phyloP scores from a whole-genome alignment of 768 basidiomycete species.

The Panaeolus cyanescens region DNA sequence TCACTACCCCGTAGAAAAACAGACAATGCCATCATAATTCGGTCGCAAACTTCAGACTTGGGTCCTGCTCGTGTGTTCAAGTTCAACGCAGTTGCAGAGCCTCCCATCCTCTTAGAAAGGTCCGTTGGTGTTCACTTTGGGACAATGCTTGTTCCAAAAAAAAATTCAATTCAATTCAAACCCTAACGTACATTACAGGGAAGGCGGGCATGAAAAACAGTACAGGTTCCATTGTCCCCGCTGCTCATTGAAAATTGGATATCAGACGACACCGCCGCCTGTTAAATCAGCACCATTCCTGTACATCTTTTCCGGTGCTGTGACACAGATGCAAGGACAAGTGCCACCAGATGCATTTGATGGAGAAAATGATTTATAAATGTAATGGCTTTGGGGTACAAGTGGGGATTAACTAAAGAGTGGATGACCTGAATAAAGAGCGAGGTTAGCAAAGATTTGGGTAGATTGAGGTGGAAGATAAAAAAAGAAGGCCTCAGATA shows the following conservation, averaged over 20 bases:
- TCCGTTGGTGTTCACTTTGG: constrained; percentile 30
- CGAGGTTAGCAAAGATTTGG: background rate
- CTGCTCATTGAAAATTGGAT: constrained; percentile 69
- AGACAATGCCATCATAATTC: constrained; percentile 80
- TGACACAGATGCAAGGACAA: constrained; percentile 89
- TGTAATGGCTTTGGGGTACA: constrained; percentile 11
- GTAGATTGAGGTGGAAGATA: constrained; percentile 1
- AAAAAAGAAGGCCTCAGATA: constrained; percentile 58
- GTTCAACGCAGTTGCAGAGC: constrained; percentile 70
- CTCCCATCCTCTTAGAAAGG: constrained; percentile 81
- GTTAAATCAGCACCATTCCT: constrained; percentile 75
- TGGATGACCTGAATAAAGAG: background rate
- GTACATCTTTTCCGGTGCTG: constrained; percentile 78
- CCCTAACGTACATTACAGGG: constrained; percentile 33
- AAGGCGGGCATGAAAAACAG: constrained; percentile 74
- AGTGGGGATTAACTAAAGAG: background rate
- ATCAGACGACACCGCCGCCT: constrained; percentile 79
- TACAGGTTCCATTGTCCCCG: constrained; percentile 71
- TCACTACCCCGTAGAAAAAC: constrained; percentile 71
- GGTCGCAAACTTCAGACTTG: constrained; percentile 62
- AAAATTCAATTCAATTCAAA: background rate
- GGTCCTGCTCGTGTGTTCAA: constrained; percentile 80
- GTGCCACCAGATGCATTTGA: constrained; percentile 84
- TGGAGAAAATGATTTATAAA: constrained; percentile 39
- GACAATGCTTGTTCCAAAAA: background rate